These are phyloP conservation scores for Blastocystis sp. DNA, from an alignment of 352 stramenopile species.

Conservation along the genomic window DNA sequence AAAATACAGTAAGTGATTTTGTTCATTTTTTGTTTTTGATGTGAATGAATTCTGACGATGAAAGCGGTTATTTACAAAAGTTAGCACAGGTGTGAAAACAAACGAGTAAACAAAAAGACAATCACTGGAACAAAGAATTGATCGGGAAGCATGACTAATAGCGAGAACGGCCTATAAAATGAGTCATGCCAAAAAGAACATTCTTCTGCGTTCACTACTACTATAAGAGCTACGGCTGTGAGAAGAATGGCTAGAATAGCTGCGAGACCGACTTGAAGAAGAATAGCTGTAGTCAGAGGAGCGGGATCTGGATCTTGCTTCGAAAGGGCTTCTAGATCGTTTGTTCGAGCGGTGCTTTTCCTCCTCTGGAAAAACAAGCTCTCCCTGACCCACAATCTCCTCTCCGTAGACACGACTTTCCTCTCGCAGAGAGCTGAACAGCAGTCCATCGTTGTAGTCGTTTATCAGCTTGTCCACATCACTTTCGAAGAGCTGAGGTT, in stretches of 20 bases:
- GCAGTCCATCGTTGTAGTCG: neutral
- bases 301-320: no score
- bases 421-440: neutral
- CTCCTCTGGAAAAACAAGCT: slow-evolving; percentile 8
- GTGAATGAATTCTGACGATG: neutral
- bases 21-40: neutral
- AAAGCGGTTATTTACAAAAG: neutral
- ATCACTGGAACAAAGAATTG: neutral
- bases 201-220: neutral
- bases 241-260: neutral
- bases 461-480: neutral
- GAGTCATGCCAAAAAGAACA: neutral
- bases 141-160: neutral
- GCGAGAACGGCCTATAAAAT: neutral
- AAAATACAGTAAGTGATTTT: neutral
- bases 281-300: no score
- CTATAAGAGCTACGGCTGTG: neutral
- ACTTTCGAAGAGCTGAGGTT: neutral
- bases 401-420: neutral
- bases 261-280: neutral
- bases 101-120: neutral
- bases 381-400: neutral
- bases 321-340: neutral
- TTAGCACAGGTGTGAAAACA: neutral
- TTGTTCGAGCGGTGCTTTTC: neutral